Percentiles rank a stretch among this genome's conserved stretches.
Evolutionary conservation across 306 rosid species (phyloP).

Genomic region (Rosa lucieae): DNA sequence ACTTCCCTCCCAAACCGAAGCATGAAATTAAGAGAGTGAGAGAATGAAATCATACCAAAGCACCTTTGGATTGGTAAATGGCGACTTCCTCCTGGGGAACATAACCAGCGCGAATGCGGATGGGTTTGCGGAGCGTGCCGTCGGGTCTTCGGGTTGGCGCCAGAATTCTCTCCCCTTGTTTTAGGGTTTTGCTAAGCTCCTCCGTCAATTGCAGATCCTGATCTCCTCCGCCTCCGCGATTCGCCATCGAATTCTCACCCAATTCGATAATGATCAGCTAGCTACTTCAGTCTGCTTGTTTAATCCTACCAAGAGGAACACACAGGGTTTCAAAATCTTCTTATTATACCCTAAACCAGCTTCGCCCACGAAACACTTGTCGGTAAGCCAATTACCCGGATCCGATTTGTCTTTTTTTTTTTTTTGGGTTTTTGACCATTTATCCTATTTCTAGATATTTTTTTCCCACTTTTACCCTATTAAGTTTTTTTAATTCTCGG

Average conservation of each 20-base stretch:
- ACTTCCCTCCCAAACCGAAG: background rate
- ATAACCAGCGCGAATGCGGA: constrained; percentile 85
- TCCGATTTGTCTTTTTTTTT: background rate
- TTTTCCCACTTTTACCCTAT: too few species aligned
- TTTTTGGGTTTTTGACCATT: too few species aligned
- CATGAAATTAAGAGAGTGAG: background rate
- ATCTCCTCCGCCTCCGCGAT: constrained; percentile 33
- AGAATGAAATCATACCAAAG: constrained; percentile 46
- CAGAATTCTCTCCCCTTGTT: constrained; percentile 80
- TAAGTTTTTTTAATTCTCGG: too few species aligned
- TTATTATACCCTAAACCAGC: too few species aligned
- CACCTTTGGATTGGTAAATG: constrained; percentile 71
- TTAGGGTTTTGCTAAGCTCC: constrained; percentile 60
- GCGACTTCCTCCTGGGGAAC: constrained; percentile 92
- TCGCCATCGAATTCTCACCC: constrained; percentile 38
- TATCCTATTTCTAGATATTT: too few species aligned
- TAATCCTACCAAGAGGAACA: background rate
- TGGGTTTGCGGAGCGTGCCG: constrained; percentile 78
- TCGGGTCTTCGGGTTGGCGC: constrained; percentile 89
- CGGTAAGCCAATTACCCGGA: background rate
- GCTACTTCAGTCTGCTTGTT: background rate
- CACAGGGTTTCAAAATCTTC: background rate
- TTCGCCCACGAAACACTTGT: too few species aligned
- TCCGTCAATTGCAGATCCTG: constrained; percentile 27
- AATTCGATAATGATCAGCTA: too few species aligned